Evolutionary conservation across 441 rosid species (phyloP).

Genomic region (Gossypium lobatum): DNA sequence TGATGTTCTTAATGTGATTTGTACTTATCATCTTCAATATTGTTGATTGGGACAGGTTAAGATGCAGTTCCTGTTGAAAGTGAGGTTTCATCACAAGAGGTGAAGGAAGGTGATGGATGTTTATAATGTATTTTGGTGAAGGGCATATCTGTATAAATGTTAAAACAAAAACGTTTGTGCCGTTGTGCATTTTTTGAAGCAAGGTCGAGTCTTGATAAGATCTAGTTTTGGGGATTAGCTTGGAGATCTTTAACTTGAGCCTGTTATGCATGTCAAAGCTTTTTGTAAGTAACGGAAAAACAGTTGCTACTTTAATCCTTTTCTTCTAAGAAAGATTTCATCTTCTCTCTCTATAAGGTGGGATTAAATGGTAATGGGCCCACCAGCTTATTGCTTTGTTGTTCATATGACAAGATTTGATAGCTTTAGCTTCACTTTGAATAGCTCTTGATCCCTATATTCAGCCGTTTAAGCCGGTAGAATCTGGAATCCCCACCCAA

Average conservation of each 20-base stretch:
- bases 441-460: background rate
- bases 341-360: background rate
- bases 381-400: background rate
- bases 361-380: background rate
- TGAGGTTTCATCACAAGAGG: conserved; percentile 83
- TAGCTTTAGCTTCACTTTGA: background rate
- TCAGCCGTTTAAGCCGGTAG: background rate
- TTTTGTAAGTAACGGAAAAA: conserved; percentile 3
- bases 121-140: background rate
- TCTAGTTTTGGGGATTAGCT: conserved; percentile 49
- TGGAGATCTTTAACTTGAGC: conserved; percentile 31
- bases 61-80: conserved; percentile 93
- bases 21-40: background rate
- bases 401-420: background rate
- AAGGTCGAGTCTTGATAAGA: conserved; percentile 14
- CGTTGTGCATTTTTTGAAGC: background rate
- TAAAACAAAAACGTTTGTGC: background rate
- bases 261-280: conserved; percentile 17
- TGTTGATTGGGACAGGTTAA: conserved; percentile 53
- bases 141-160: conserved; percentile 5
- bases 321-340: background rate
- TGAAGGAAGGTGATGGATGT: conserved; percentile 26
- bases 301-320: background rate
- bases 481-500: background rate
- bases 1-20: conserved; percentile 6